These are phyloP conservation scores for Colletotrichum costaricense DNA, from an alignment of 2,329 filamentous ascomycete genomes.

Conservation along the genomic window DNA sequence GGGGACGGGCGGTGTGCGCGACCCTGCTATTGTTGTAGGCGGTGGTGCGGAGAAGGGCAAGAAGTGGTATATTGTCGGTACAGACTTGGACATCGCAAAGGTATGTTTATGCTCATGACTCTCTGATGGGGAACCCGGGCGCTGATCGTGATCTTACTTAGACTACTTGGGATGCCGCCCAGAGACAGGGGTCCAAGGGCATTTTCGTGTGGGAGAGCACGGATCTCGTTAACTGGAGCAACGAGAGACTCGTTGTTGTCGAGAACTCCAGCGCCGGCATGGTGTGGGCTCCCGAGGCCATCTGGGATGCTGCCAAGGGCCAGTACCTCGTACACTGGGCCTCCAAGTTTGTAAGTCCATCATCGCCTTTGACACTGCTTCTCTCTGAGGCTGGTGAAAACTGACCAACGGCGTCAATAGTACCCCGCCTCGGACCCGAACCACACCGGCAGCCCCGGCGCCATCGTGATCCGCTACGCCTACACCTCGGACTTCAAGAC, in stretches of 20 bases:
- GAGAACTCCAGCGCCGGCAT: conserved; percentile 66
- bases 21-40: conserved; percentile 60
- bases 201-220: conserved; percentile 68
- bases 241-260: conserved; percentile 60
- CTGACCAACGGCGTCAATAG: conserved; percentile 38
- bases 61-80: conserved; percentile 68
- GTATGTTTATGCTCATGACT: conserved; percentile 37
- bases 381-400: too few relatives aligned
- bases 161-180: conserved; percentile 64
- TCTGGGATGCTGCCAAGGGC: conserved; percentile 27
- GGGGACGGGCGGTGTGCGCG: conserved; percentile 64
- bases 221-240: conserved; percentile 60
- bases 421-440: conserved; percentile 58
- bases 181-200: conserved; percentile 60
- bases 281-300: conserved; percentile 63
- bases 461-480: conserved; percentile 62
- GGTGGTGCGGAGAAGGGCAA: conserved; percentile 57
- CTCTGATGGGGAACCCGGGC: neutral
- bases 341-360: conserved; percentile 54
- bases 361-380: neutral
- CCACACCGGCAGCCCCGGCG: conserved; percentile 59
- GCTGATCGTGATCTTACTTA: conserved; percentile 38
- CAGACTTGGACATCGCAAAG: conserved; percentile 63
- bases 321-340: conserved; percentile 61
- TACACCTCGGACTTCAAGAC: conserved; percentile 66